These are phyloP conservation scores for Aspergillus sp. DNA, from an alignment of 2,329 filamentous ascomycete species.

Conservation along the genomic window DNA sequence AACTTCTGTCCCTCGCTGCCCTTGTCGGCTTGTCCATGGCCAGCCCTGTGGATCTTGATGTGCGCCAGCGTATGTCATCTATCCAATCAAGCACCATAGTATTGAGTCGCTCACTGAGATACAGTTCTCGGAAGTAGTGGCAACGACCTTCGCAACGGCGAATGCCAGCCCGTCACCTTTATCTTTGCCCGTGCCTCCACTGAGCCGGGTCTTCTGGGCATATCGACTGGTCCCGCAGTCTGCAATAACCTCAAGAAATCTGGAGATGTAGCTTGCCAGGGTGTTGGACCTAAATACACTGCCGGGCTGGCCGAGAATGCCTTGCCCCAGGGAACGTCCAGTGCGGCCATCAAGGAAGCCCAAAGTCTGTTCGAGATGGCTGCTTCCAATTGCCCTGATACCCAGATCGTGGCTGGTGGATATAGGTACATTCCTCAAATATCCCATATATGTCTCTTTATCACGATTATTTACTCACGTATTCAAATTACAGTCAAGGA, in stretches of 20 bases:
- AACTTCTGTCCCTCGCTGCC: constrained; percentile 5
- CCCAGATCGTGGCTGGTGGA: constrained; percentile 47
- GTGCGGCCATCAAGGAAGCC: constrained; percentile 41
- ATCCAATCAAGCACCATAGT: not conserved
- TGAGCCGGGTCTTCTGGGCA: constrained; percentile 50
- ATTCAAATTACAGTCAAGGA: constrained; percentile 35
- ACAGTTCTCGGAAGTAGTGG: constrained; percentile 19
- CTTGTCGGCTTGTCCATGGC: constrained; percentile 10
- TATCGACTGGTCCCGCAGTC: constrained; percentile 32
- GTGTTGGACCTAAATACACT: constrained; percentile 45
- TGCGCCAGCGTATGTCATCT: constrained; percentile 10
- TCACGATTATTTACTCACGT: not conserved
- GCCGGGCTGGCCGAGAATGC: constrained; percentile 40
- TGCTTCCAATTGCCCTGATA: constrained; percentile 45
- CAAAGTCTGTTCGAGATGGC: constrained; percentile 44
- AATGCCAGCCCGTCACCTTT: constrained; percentile 46
- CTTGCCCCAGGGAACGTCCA: constrained; percentile 39
- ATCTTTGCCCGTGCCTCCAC: constrained; percentile 52
- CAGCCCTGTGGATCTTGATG: constrained; percentile 10
- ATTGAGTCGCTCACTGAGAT: not conserved
- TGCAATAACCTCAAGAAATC: constrained; percentile 26
- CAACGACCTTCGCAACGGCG: constrained; percentile 41
- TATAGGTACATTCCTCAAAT: constrained; percentile 14
- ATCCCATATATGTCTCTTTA: not conserved
- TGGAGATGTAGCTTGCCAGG: constrained; percentile 40